Conservation (phyloP, 164 flowering plant genomes). For the Kingdonia uniflora region DNA sequence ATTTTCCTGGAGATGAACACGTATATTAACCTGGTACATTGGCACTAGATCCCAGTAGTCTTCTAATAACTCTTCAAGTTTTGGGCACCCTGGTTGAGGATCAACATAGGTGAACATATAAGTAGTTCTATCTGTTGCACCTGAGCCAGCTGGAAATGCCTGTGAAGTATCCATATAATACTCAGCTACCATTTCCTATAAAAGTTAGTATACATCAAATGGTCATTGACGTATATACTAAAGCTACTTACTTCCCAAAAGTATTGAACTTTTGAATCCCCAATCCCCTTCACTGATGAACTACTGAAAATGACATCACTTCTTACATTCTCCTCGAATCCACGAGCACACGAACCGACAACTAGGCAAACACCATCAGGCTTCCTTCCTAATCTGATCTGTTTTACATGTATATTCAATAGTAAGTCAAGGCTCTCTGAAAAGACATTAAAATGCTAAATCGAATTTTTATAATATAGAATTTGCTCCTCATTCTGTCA, state of each 20-base stretch:
- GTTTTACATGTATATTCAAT: too few relatives aligned
- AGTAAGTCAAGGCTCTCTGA: too few relatives aligned
- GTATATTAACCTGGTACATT: constrained; percentile 62
- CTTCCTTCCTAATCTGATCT: not conserved
- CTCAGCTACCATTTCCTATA: not conserved
- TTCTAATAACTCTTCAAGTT: constrained; percentile 75
- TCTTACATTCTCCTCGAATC: constrained; percentile 56
- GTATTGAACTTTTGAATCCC: constrained; percentile 50
- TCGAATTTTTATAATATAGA: too few relatives aligned
- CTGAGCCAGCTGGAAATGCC: constrained; percentile 99
- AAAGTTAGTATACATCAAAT: not conserved
- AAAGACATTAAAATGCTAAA: too few relatives aligned
- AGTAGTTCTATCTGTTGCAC: constrained; percentile 81
- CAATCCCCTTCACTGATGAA: constrained; percentile 50
- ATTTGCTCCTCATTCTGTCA: too few relatives aligned
- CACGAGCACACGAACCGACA: constrained; percentile 67
- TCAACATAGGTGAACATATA: constrained; percentile 89
- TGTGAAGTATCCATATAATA: constrained; percentile 15
- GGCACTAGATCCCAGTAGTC: constrained; percentile 94
- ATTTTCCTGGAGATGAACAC: too few relatives aligned
- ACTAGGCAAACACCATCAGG: constrained; percentile 1
- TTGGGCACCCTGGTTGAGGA: constrained; percentile 71
- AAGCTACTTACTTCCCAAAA: constrained; percentile 92
- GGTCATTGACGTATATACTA: not conserved
- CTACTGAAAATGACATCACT: constrained; percentile 89